Evolutionary conservation across 1,284 basidiomycete genomes (phyloP), one percentile per base, ranked within the genome.

Genomic region (Wallemia ichthyophaga): DNA sequence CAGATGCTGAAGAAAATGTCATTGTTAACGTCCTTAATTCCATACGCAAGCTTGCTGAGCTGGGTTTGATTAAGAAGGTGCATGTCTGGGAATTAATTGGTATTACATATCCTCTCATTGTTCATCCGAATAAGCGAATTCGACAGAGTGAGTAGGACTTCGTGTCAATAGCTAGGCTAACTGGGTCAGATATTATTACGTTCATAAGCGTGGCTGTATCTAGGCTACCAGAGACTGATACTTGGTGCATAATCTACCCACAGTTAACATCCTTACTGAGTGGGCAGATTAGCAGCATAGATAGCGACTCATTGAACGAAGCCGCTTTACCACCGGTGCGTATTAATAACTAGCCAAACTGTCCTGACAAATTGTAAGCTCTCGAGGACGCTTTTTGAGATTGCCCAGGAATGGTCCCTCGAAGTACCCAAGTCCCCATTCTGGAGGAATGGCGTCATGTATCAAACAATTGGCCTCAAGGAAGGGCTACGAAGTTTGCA

Each of bases 71-170:
- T 68, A 81, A 85, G 66, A 86, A 88, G 67, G 82, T 84, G 76
- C 78, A 83, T n/a, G 79, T 94, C 55, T 91, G 89, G 85, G 88
- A 96, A 63, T 73, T 95, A 31, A 84, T 94, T 75, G 84, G 80
- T 59, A 79, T 81, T 0, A 82, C 83, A 0, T 72, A 87, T 7
- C 85, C 86, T 0, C 91, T 96, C 67, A 71, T 98, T 37, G 92
- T 86, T 64, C 94, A 99, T 69, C 92, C 94, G 0, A 92, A 95
- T 69, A 71, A 79, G n/a, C 96, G 92, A 91, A 85, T 98, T 65
- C 75, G 87, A 61, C 86, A 95, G 74, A 84, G 88, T 83, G 59
- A 61, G 71, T 61, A 59, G 59, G 19, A 7, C 1, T 31, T 33
- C 11, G 11, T 15, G 11, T 25, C 27, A 58, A 7, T 25, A 17